Conservation (phyloP, 352 stramenopile species). For the Globisporangium viniferum region DNA sequence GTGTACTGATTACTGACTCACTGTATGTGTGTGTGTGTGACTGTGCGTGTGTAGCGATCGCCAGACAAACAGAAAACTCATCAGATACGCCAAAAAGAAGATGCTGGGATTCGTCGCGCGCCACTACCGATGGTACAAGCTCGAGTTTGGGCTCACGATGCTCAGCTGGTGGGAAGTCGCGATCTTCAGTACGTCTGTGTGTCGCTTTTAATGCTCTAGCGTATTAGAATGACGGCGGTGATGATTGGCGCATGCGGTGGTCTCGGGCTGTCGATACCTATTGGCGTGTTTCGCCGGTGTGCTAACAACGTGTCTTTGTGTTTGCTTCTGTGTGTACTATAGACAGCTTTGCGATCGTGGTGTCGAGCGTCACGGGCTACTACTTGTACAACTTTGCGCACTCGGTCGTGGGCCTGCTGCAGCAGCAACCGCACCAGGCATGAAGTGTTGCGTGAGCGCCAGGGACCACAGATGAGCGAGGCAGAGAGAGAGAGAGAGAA, state of each 20-base stretch:
- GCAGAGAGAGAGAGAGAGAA: background rate
- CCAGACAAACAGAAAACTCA: background rate
- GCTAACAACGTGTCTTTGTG: background rate
- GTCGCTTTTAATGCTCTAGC: background rate
- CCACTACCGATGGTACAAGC: conserved; percentile 85
- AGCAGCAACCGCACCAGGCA: conserved; percentile 13
- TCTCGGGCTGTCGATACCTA: background rate
- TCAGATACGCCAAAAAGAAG: background rate
- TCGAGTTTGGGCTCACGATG: conserved; percentile 85
- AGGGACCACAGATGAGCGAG: background rate
- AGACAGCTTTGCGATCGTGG: conserved; percentile 73
- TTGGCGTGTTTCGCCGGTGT: background rate
- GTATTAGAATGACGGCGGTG: background rate
- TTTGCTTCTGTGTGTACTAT: background rate
- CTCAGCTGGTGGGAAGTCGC: conserved; percentile 75
- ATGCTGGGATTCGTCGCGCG: conserved; percentile 67
- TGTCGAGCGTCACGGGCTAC: conserved; percentile 70
- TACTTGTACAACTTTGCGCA: conserved; percentile 69
- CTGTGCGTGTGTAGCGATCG: background rate
- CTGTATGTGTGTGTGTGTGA: background rate
- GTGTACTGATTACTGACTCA: background rate
- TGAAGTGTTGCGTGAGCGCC: background rate
- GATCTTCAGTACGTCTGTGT: conserved; percentile 72
- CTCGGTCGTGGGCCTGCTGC: conserved; percentile 46
- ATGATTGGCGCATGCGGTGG: background rate